These are phyloP conservation scores for Claviceps maximensis DNA, from an alignment of 2,329 filamentous ascomycete genomes.

Conservation along the genomic window DNA sequence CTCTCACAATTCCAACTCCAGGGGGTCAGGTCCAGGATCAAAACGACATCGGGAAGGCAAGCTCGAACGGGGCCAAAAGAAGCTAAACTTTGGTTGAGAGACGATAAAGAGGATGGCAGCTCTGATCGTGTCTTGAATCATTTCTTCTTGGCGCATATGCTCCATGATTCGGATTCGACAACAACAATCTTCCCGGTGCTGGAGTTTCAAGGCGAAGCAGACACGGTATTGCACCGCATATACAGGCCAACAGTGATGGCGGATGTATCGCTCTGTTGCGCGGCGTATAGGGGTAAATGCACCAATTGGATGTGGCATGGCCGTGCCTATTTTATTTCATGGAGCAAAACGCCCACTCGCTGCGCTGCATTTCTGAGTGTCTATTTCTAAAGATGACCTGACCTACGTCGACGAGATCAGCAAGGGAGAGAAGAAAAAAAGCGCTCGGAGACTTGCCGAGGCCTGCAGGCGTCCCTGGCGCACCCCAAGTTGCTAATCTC, in stretches of 20 bases:
- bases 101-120: background rate
- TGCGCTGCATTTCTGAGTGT: background rate
- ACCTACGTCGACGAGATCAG: background rate
- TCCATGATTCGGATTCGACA: background rate
- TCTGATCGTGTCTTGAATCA: background rate
- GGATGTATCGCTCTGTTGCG: background rate
- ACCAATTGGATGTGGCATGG: background rate
- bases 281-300: background rate
- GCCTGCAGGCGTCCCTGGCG: background rate
- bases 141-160: background rate
- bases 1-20: constrained; percentile 17
- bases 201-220: background rate
- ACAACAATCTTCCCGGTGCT: background rate
- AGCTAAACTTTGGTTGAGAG: constrained; percentile 43
- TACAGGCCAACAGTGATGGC: background rate
- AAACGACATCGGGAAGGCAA: constrained; percentile 27
- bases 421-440: background rate
- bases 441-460: background rate
- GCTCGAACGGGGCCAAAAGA: constrained; percentile 46
- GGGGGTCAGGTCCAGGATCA: constrained; percentile 22
- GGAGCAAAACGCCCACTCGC: background rate
- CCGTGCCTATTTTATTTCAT: background rate
- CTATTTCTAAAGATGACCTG: background rate
- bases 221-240: background rate
- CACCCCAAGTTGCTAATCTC: background rate